Percentiles rank a stretch among this genome's conserved stretches.
Conservation (phyloP, 169 alveolate genomes). For the Plasmodium sp. region DNA sequence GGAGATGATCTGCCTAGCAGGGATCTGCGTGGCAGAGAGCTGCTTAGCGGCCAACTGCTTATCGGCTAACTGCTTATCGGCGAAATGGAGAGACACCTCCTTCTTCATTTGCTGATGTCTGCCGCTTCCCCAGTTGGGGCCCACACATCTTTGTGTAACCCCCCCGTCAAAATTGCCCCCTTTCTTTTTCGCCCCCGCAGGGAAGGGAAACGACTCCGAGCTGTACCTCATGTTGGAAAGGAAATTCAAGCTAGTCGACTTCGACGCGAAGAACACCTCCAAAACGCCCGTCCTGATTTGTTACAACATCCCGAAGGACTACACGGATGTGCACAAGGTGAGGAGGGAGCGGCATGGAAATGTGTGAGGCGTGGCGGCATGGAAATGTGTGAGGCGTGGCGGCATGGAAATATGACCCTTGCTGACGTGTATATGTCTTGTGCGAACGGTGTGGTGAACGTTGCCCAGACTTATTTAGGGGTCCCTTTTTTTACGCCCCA, state of each 20-base stretch:
- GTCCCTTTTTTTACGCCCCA: background rate
- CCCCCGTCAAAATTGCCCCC: background rate
- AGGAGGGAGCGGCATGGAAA: background rate
- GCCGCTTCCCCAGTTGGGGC: background rate
- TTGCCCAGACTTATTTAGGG: background rate
- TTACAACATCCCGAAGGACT: slow-evolving; percentile 79
- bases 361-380: too few relatives aligned
- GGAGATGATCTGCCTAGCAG: background rate
- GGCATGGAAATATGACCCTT: background rate
- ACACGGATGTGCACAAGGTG: slow-evolving; percentile 79
- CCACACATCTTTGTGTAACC: background rate
- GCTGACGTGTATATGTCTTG: background rate
- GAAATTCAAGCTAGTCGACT: slow-evolving; percentile 73
- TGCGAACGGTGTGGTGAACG: background rate
- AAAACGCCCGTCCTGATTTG: slow-evolving; percentile 82
- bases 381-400: too few relatives aligned
- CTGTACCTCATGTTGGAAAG: slow-evolving; percentile 67
- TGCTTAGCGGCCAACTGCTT: background rate
- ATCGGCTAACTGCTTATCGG: background rate
- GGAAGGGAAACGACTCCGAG: slow-evolving; percentile 43
- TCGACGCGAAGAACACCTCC: slow-evolving; percentile 76
- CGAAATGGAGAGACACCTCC: background rate
- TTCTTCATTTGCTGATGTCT: background rate
- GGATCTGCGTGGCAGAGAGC: background rate
- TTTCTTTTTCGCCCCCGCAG: background rate